Conservation (phyloP, 352 stramenopile genomes). For the Phytophthora ohioensis region DNA sequence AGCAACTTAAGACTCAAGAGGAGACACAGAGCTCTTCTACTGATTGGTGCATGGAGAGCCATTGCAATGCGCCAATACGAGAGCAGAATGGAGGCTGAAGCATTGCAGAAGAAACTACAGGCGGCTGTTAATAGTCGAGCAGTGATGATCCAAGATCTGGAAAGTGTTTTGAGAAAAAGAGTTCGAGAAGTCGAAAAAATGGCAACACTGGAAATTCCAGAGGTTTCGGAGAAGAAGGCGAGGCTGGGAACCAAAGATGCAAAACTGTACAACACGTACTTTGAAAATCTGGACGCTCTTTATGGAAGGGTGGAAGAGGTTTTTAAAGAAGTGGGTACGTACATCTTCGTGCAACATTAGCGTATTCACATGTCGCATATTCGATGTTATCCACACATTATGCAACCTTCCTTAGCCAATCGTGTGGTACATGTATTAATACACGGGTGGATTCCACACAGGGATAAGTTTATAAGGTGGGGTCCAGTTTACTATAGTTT, state of each 20-base stretch:
- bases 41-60: slow-evolving; percentile 30
- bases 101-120: slow-evolving; percentile 11
- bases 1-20: slow-evolving; percentile 16
- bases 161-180: slow-evolving; percentile 23
- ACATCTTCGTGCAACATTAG: no score
- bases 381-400: no score
- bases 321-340: slow-evolving; percentile 16
- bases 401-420: no score
- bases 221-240: slow-evolving; percentile 26
- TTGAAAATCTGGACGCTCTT: slow-evolving; percentile 32
- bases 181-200: slow-evolving; percentile 21
- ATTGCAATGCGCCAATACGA: slow-evolving; percentile 37
- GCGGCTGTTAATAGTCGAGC: slow-evolving; percentile 26
- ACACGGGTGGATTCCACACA: no score
- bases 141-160: slow-evolving; percentile 38
- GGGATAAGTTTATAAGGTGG: no score
- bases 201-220: slow-evolving; percentile 6
- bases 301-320: slow-evolving; percentile 24
- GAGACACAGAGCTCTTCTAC: slow-evolving; percentile 5
- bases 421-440: no score
- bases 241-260: slow-evolving; percentile 22
- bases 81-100: slow-evolving; percentile 32
- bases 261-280: slow-evolving; percentile 38
- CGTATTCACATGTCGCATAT: no score
- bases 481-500: no score